Evolutionary conservation across 108 stramenopile genomes (phyloP), one percentile per base, ranked within the genome.

Genomic region (Cylindrotheca closterium): DNA sequence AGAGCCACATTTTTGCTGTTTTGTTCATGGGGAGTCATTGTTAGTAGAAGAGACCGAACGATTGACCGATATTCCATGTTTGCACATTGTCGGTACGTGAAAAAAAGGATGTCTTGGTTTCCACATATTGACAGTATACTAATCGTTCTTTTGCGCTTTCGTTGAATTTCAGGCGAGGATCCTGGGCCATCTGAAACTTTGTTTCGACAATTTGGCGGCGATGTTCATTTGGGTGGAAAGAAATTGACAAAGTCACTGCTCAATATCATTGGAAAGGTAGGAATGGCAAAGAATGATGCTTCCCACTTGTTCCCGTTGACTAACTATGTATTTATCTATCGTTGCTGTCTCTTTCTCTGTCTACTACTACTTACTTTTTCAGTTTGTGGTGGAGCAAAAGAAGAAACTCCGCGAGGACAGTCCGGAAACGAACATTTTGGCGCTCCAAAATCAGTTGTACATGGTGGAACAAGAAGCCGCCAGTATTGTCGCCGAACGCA

Each of bases 391-490:
- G 0, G 33, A 51, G 30, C 71, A 70, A 65, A 84, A 79, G 63
- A 58, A 63, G 12, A 10, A 19, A 2, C 33, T 71, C 25, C 63
- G 62, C 27, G 46, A 28, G 18, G 19, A 24, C 17, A 2, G 31
- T 2, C 70, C 58, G 10, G 62, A 56, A 23, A 55, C 60, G 1
- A 55, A 75, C 5, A 45, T 73, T 3, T 48, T 84, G 26, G 51
- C 62, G 26, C 56, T 87, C 10, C 80, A 80, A 63, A 67, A 71
- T 47, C 78, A 80, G 33, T 55, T 84, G 31, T 70, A 75, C 31
- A 29, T 57, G 33, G 76, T 85, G 33, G 88, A 94, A 73, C 75
- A 84, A 73, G 68, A 88, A 42, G 93, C 93, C 4, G 68, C 85
- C 7, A 32, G 67, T 30, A 58, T 78, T 27, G 71, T 94, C 12